These are phyloP conservation scores for Cinchona pubescens DNA, from an alignment of 257 asterid genomes.

Conservation along the genomic window DNA sequence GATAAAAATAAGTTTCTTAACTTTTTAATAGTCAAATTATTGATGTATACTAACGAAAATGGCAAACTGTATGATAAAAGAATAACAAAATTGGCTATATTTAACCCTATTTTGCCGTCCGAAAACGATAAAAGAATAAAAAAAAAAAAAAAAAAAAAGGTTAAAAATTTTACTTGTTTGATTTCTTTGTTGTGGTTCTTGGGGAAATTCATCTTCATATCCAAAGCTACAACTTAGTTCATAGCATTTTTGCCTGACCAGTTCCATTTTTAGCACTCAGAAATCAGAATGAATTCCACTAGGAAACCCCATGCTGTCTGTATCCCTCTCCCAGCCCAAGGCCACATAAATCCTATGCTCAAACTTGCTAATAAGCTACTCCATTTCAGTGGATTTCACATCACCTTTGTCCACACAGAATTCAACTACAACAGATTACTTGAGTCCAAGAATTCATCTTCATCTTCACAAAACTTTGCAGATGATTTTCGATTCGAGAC, in stretches of 20 bases:
- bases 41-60: too few species aligned
- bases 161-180: too few species aligned
- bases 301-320: constrained; percentile 30
- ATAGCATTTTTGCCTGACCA: neutral
- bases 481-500: constrained; percentile 23
- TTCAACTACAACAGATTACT: constrained; percentile 17
- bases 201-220: neutral
- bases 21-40: too few species aligned
- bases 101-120: too few species aligned
- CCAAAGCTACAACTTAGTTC: neutral
- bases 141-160: too few species aligned
- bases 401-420: constrained; percentile 33
- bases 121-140: too few species aligned
- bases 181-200: too few species aligned
- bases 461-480: neutral
- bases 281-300: neutral
- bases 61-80: too few species aligned
- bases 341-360: constrained; percentile 31
- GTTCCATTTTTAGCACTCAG: neutral
- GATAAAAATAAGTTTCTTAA: too few species aligned
- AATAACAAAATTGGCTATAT: too few species aligned
- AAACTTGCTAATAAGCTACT: constrained; percentile 33
- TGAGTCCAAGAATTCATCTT: neutral
- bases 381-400: constrained; percentile 14
- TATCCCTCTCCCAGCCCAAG: constrained; percentile 32